A percentile compares a stretch with the other conserved stretches of the same genome.
Evolutionary conservation across 148 eudicot species (phyloP).

Genomic region (Silene conica): DNA sequence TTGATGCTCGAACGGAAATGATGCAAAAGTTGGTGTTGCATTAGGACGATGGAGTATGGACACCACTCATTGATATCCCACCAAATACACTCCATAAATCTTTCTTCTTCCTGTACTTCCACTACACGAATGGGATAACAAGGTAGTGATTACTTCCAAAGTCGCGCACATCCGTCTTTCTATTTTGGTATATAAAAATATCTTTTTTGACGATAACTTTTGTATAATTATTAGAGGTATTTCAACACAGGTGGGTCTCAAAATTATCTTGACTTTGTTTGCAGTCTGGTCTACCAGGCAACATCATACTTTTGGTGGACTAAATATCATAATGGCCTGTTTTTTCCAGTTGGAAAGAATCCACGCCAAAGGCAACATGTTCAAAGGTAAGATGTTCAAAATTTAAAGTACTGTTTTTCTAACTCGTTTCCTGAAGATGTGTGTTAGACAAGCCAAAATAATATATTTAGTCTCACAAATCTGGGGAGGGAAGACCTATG

Average conservation of each 20-base stretch:
- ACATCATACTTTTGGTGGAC: slow-evolving; percentile 24
- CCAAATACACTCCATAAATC: slow-evolving; percentile 9
- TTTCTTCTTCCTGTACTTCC: slow-evolving; percentile 21
- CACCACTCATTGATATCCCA: neutral
- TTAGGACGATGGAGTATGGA: too few relatives aligned
- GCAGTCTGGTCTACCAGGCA: slow-evolving; percentile 14
- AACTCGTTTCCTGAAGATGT: neutral
- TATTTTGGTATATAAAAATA: neutral
- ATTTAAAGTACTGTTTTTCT: too few relatives aligned
- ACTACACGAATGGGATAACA: slow-evolving; percentile 20
- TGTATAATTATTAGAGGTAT: neutral
- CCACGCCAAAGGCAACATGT: slow-evolving; percentile 10
- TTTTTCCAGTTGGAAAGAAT: slow-evolving; percentile 35
- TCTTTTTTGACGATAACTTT: neutral
- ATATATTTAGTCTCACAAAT: too few relatives aligned
- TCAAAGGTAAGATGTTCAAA: too few relatives aligned
- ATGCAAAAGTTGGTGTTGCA: too few relatives aligned
- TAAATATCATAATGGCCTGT: slow-evolving; percentile 2
- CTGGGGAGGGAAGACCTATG: too few relatives aligned
- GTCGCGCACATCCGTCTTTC: neutral
- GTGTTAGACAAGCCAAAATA: neutral
- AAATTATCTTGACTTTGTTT: slow-evolving; percentile 23
- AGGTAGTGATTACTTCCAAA: neutral
- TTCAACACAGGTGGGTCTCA: slow-evolving; percentile 12
- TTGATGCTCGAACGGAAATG: too few relatives aligned